Conservation (phyloP, 176 grass and related monocot genomes). For the Phyllostachys edulis region DNA sequence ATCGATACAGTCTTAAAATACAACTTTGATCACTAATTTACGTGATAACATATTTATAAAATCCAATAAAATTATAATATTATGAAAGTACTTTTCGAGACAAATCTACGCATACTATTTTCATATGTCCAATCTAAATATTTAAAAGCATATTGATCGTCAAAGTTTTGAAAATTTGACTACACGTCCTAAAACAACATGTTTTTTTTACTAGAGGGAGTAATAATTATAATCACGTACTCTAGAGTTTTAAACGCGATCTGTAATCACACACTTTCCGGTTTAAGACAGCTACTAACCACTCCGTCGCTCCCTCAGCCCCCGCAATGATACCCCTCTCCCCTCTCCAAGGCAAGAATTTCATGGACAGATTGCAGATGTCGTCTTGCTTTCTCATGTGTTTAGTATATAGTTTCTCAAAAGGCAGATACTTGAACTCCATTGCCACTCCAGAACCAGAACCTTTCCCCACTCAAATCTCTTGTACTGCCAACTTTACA, state of each 20-base stretch:
- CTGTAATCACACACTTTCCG: background rate
- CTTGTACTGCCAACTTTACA: background rate
- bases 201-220: no score
- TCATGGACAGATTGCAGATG: background rate
- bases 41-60: no score
- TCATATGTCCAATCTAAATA: no score
- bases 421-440: conserved; percentile 37
- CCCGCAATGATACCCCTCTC: conserved; percentile 3
- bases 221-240: no score
- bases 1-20: no score
- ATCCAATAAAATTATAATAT: no score
- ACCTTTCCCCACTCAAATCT: background rate
- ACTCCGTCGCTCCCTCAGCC: background rate
- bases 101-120: no score
- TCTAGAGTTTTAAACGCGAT: background rate
- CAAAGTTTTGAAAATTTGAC: no score
- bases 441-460: conserved; percentile 30
- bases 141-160: no score
- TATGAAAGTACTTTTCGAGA: no score
- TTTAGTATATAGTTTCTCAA: background rate
- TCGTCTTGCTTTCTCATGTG: background rate
- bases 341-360: conserved; percentile 39
- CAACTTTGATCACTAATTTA: no score
- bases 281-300: background rate
- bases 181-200: no score